phyloP scores from a whole-genome alignment of 2,329 filamentous ascomycete species.

The Ophioceras dolichostomum region DNA sequence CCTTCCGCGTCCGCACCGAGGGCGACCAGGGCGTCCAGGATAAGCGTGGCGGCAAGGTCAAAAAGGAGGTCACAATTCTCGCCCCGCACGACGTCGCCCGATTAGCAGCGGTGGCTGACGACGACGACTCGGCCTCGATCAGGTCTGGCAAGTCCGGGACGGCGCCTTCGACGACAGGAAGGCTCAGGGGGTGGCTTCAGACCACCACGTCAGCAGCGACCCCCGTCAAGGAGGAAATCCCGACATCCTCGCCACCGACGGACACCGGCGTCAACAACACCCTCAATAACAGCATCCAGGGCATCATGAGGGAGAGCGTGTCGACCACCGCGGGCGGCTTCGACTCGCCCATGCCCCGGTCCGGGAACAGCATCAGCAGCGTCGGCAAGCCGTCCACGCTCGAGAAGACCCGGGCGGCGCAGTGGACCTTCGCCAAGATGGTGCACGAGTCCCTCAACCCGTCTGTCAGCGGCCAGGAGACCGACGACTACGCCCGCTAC shows the following conservation, averaged over 20 bases:
- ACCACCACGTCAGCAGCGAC: too few species aligned
- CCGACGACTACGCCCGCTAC: constrained; percentile 79
- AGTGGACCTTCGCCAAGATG: constrained; percentile 81
- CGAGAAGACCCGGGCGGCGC: constrained; percentile 71
- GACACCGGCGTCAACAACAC: constrained; percentile 9
- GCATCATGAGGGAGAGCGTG: constrained; percentile 45
- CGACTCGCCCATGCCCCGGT: not conserved
- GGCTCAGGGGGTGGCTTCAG: constrained; percentile 51
- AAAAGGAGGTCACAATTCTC: constrained; percentile 60
- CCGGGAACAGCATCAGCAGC: not conserved
- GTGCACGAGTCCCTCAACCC: constrained; percentile 80
- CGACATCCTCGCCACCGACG: too few species aligned
- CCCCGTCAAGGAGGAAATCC: too few species aligned
- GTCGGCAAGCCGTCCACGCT: constrained; percentile 40
- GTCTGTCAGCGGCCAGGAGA: constrained; percentile 62
- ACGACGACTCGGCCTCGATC: constrained; percentile 27
- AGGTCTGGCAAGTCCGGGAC: constrained; percentile 15
- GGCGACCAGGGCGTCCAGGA: constrained; percentile 36
- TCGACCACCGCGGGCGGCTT: constrained; percentile 4
- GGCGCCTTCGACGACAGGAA: constrained; percentile 24
- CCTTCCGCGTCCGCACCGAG: constrained; percentile 68
- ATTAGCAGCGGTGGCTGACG: constrained; percentile 15
- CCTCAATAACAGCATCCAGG: constrained; percentile 20
- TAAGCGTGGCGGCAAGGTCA: constrained; percentile 38
- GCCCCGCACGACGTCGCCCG: constrained; percentile 37